Evolutionary conservation across 805 yeast genomes (phyloP).

Genomic region (Scheffersomyces stipitis): DNA sequence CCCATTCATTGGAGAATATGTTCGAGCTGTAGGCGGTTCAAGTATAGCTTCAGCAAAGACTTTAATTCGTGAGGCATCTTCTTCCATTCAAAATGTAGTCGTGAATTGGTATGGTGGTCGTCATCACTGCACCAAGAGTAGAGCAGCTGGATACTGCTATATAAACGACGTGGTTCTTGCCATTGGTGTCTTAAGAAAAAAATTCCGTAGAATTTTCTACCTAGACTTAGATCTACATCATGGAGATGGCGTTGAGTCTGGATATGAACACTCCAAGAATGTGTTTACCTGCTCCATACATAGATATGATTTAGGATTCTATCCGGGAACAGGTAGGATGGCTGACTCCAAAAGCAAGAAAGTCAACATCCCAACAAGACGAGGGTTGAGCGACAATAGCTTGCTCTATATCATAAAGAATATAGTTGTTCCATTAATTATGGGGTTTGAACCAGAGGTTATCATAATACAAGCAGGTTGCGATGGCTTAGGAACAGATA

Average conservation of each 20-base stretch:
- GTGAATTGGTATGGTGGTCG: slow-evolving; percentile 82
- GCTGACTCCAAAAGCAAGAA: slow-evolving; percentile 31
- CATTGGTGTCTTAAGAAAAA: slow-evolving; percentile 49
- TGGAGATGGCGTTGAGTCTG: slow-evolving; percentile 76
- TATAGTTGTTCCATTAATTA: slow-evolving; percentile 44
- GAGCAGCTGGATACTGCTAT: slow-evolving; percentile 72
- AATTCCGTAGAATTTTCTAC: slow-evolving; percentile 51
- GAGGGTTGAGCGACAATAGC: slow-evolving; percentile 53
- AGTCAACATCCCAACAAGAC: slow-evolving; percentile 55
- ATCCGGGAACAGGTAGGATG: slow-evolving; percentile 66
- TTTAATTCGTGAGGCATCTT: slow-evolving; percentile 20
- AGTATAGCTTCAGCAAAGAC: slow-evolving; percentile 49
- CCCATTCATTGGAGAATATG: slow-evolving; percentile 51
- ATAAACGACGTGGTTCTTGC: slow-evolving; percentile 66
- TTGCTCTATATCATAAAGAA: slow-evolving; percentile 36
- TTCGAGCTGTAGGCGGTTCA: slow-evolving; percentile 53
- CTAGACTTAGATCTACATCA: slow-evolving; percentile 76
- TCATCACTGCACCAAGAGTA: slow-evolving; percentile 59
- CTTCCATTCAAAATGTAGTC: slow-evolving; percentile 35
- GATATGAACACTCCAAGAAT: slow-evolving; percentile 54
- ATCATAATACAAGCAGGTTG: slow-evolving; percentile 70
- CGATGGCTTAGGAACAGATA: slow-evolving; percentile 71
- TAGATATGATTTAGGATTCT: slow-evolving; percentile 64
- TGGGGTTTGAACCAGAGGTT: slow-evolving; percentile 45
- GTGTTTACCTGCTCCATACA: slow-evolving; percentile 67